Conservation (phyloP, 2,329 filamentous ascomycete genomes). For the Verruconis gallopava region DNA sequence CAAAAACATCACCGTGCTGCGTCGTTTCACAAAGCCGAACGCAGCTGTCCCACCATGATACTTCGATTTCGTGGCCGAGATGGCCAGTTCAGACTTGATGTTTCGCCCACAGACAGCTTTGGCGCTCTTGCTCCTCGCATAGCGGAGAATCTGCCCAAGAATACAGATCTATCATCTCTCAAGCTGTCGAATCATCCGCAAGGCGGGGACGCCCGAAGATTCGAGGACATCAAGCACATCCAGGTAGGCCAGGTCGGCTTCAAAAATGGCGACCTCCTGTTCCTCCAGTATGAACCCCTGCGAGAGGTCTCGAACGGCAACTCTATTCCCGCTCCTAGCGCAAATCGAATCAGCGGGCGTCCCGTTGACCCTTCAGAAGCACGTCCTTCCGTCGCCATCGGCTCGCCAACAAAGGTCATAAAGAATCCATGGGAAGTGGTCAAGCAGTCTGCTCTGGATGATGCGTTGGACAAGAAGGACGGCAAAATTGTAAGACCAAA, state of each 20-base stretch:
- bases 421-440: slow-evolving; percentile 92
- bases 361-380: slow-evolving; percentile 58
- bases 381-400: slow-evolving; percentile 46
- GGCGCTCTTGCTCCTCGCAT: slow-evolving; percentile 41
- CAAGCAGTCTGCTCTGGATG: slow-evolving; percentile 75
- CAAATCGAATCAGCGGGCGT: slow-evolving; percentile 66
- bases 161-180: slow-evolving; percentile 41
- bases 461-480: slow-evolving; percentile 72
- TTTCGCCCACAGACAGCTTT: slow-evolving; percentile 65
- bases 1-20: too few relatives aligned
- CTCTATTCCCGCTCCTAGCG: slow-evolving; percentile 19
- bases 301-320: slow-evolving; percentile 38
- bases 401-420: slow-evolving; percentile 46
- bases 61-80: slow-evolving; percentile 81
- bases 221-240: slow-evolving; percentile 40
- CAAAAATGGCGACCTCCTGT: slow-evolving; percentile 78
- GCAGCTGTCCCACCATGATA: too few relatives aligned
- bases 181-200: slow-evolving; percentile 48
- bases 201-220: slow-evolving; percentile 42
- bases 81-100: slow-evolving; percentile 76
- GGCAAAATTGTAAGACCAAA: slow-evolving; percentile 72
- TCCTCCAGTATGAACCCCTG: slow-evolving; percentile 62
- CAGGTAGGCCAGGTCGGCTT: slow-evolving; percentile 45
- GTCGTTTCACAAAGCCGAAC: too few relatives aligned
- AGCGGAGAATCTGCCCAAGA: slow-evolving; percentile 45